phyloP scores from a whole-genome alignment of 306 rosid species.

The Cicer arietinum region DNA sequence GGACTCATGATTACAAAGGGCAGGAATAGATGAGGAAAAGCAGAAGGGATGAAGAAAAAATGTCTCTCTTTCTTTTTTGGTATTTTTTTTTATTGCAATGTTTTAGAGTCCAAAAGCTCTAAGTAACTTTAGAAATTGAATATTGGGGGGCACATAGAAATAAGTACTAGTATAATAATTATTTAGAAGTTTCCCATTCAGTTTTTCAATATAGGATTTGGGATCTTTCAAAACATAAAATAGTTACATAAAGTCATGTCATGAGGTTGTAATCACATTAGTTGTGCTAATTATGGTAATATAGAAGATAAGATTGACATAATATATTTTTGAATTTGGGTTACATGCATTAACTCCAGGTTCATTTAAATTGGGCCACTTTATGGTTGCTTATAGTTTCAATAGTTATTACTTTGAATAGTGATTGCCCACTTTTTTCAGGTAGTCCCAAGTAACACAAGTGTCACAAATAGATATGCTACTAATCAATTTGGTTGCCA shows the following conservation, averaged over 20 bases:
- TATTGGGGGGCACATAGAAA: slow-evolving; percentile 47
- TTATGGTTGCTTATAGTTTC: slow-evolving; percentile 38
- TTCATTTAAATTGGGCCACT: slow-evolving; percentile 47
- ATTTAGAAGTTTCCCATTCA: slow-evolving; percentile 54
- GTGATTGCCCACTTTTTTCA: slow-evolving; percentile 44
- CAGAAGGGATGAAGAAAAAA: slow-evolving; percentile 56
- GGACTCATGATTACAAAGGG: slow-evolving; percentile 82
- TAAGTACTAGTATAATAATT: slow-evolving; percentile 1
- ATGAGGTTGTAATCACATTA: slow-evolving; percentile 40
- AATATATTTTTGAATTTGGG: slow-evolving; percentile 39
- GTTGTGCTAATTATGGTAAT: slow-evolving; percentile 52
- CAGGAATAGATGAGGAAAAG: slow-evolving; percentile 61
- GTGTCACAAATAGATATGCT: slow-evolving; percentile 4
- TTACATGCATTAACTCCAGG: slow-evolving; percentile 43
- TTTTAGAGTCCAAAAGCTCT: slow-evolving; percentile 17
- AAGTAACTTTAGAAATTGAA: slow-evolving; percentile 25
- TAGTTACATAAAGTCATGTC: slow-evolving; percentile 40
- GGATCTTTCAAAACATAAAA: slow-evolving; percentile 38
- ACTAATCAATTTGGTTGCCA: background rate
- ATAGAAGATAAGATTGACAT: slow-evolving; percentile 50
- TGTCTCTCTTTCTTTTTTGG: slow-evolving; percentile 44
- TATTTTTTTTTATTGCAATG: slow-evolving; percentile 41
- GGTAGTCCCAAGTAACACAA: slow-evolving; percentile 40
- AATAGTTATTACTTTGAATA: slow-evolving; percentile 22
- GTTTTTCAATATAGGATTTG: slow-evolving; percentile 37